Percentiles rank a stretch among this genome's conserved stretches.
Conservation (phyloP, 371 early-diverging fungal species). For the Synchytrium microbalum region DNA sequence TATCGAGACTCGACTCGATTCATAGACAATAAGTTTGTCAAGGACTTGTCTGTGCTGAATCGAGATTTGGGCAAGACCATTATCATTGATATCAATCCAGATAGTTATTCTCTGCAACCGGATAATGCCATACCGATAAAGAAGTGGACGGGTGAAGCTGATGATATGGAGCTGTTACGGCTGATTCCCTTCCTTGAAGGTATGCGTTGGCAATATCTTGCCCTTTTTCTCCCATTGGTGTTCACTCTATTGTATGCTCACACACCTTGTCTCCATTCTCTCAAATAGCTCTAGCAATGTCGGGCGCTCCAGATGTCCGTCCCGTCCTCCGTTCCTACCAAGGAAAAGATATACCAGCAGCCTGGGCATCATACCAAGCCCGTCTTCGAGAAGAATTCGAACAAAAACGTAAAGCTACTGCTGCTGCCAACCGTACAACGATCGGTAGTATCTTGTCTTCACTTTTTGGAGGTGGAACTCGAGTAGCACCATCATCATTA, state of each 20-base stretch:
- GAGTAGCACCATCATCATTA: background rate
- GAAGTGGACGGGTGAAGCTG: slow-evolving; percentile 79
- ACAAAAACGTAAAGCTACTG: background rate
- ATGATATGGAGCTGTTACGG: slow-evolving; percentile 70
- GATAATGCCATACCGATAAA: slow-evolving; percentile 80
- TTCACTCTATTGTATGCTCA: background rate
- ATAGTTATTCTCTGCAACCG: slow-evolving; percentile 74
- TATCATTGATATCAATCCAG: slow-evolving; percentile 81
- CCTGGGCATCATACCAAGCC: background rate
- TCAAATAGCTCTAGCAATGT: slow-evolving; percentile 1
- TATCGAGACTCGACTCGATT: slow-evolving; percentile 84
- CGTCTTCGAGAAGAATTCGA: background rate
- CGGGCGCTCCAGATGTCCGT: background rate
- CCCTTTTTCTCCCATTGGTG: too few species aligned
- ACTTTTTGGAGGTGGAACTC: background rate
- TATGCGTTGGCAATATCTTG: slow-evolving; percentile 8
- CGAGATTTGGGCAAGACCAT: slow-evolving; percentile 88
- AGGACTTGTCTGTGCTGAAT: slow-evolving; percentile 88
- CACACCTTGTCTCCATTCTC: too few species aligned
- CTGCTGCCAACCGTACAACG: background rate
- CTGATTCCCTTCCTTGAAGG: slow-evolving; percentile 86
- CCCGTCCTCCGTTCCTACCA: background rate
- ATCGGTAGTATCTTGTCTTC: background rate
- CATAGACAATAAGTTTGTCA: slow-evolving; percentile 72
- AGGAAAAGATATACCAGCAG: background rate